These are phyloP conservation scores for Laetiporus sulphureus DNA, from an alignment of 1,284 basidiomycete species.

Conservation along the genomic window DNA sequence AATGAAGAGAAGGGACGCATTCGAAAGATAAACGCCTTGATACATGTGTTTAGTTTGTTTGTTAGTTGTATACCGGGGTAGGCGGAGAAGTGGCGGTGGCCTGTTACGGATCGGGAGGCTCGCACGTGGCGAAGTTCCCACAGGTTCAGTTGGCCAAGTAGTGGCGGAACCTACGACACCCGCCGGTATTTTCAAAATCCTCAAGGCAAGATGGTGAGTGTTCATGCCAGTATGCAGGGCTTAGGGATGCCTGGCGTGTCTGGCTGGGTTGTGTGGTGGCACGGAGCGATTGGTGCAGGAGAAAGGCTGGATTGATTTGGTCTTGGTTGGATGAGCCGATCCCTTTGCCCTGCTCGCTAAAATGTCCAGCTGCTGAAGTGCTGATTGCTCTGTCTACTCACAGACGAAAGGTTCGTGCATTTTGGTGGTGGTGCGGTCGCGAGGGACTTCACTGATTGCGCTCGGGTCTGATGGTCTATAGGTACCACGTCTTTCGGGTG, in stretches of 20 bases:
- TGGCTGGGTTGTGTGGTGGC: constrained; percentile 13
- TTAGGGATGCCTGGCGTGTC: constrained; percentile 12
- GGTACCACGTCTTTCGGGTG: constrained; percentile 90
- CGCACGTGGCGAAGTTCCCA: constrained; percentile 9
- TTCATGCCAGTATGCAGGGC: constrained; percentile 13
- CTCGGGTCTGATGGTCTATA: constrained; percentile 35
- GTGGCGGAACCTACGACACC: constrained; percentile 9
- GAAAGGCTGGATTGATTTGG: constrained; percentile 25
- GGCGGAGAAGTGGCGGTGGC: too few relatives aligned
- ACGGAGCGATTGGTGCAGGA: constrained; percentile 19
- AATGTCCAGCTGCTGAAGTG: constrained; percentile 5
- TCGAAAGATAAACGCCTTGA: too few relatives aligned
- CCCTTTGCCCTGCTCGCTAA: constrained; percentile 13
- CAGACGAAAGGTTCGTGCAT: constrained; percentile 71
- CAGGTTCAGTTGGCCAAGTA: constrained; percentile 1
- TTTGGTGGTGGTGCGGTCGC: not conserved
- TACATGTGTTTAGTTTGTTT: too few relatives aligned
- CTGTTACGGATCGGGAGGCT: too few relatives aligned
- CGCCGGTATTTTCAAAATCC: constrained; percentile 26
- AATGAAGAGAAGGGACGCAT: too few relatives aligned
- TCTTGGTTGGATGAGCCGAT: constrained; percentile 26
- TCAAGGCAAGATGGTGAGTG: constrained; percentile 32
- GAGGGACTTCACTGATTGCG: too few relatives aligned
- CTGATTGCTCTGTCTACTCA: constrained; percentile 25
- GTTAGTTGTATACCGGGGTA: too few relatives aligned